Conservation (phyloP, 139 green algal species). For the Tetratostichococcus sp. region DNA sequence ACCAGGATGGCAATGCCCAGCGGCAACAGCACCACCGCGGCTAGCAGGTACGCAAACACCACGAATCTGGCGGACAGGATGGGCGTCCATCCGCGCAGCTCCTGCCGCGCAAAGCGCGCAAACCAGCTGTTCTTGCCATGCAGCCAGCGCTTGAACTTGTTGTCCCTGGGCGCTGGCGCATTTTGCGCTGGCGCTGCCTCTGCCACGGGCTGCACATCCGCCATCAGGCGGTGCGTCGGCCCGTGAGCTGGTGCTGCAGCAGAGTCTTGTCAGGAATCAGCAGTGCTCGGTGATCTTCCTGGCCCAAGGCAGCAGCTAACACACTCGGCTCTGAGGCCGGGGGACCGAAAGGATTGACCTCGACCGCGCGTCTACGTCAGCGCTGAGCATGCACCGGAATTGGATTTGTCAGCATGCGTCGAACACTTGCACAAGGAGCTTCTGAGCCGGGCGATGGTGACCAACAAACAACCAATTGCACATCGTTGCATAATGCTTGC, state of each 20-base stretch:
- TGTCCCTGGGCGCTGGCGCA: background rate
- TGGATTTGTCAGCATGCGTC: too few relatives aligned
- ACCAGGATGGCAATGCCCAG: slow-evolving; percentile 45
- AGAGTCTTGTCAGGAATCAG: too few relatives aligned
- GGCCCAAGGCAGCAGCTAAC: too few relatives aligned
- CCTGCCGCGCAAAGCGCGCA: slow-evolving; percentile 29
- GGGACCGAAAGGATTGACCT: too few relatives aligned
- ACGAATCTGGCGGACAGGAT: slow-evolving; percentile 31
- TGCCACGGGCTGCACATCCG: background rate
- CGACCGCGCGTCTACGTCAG: too few relatives aligned
- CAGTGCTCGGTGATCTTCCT: too few relatives aligned
- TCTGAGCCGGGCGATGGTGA: too few relatives aligned
- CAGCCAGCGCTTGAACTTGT: background rate
- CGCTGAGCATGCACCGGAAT: too few relatives aligned
- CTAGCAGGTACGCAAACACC: slow-evolving; percentile 30
- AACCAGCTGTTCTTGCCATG: slow-evolving; percentile 5
- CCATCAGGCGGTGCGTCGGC: background rate
- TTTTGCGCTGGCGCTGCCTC: background rate
- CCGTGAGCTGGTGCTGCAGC: background rate
- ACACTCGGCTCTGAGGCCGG: too few relatives aligned
- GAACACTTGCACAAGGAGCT: too few relatives aligned
- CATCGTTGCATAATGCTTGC: too few relatives aligned
- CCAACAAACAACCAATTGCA: too few relatives aligned
- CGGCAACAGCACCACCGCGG: slow-evolving; percentile 23
- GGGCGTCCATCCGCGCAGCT: slow-evolving; percentile 30